These are phyloP conservation scores for Hanseniaspora nectarophila DNA, from an alignment of 805 yeast species.

Conservation along the genomic window DNA sequence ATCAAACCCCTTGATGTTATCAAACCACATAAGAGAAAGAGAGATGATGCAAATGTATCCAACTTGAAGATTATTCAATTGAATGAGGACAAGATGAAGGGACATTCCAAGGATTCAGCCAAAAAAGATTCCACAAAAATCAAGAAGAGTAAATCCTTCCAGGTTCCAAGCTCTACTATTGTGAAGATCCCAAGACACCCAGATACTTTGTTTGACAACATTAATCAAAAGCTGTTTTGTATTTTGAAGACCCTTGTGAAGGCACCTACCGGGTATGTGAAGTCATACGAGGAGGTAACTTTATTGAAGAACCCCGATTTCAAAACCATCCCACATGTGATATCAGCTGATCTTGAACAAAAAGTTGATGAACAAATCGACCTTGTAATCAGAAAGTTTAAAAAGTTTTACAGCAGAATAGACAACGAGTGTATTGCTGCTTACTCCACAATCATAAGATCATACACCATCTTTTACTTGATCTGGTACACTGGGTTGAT, in stretches of 20 bases:
- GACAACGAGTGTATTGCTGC: background rate
- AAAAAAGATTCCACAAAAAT: background rate
- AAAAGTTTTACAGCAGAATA: constrained; percentile 1
- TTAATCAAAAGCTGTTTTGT: background rate
- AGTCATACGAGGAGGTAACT: background rate
- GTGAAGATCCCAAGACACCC: background rate
- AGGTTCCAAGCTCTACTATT: background rate
- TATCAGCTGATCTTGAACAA: background rate
- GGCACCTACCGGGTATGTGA: constrained; percentile 1
- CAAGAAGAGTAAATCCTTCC: background rate
- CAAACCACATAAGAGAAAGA: background rate
- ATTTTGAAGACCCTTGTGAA: background rate
- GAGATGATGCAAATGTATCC: background rate
- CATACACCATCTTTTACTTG: constrained; percentile 2
- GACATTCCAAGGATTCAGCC: background rate
- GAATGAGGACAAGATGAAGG: background rate
- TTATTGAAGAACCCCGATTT: background rate
- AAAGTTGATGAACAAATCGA: background rate
- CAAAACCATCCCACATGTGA: background rate
- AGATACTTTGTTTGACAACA: constrained; percentile 1
- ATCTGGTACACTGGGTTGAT: constrained; percentile 9
- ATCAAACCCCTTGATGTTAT: background rate
- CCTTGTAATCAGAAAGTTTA: background rate
- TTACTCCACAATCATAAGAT: background rate
- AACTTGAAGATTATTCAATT: background rate